Evolutionary conservation across 768 basidiomycete genomes (phyloP).

Genomic region (Cyclocybe cylindracea): DNA sequence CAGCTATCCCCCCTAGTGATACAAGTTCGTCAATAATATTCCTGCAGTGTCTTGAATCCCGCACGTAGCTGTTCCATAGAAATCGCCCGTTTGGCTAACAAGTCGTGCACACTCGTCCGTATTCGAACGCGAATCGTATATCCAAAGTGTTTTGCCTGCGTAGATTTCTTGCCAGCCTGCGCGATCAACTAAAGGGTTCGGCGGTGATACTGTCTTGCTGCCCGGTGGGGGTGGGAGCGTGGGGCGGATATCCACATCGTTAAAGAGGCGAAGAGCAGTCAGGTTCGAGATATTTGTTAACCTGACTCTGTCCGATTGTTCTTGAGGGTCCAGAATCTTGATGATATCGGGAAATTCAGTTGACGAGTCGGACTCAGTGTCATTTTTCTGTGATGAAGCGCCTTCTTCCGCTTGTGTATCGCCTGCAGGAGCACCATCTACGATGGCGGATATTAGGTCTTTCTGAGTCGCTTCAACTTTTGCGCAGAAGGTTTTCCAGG

Average conservation of each 20-base stretch:
- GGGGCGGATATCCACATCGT: constrained; percentile 66
- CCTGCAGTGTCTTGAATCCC: constrained; percentile 23
- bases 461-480: constrained; percentile 57
- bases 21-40: neutral
- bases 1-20: constrained; percentile 73
- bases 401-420: constrained; percentile 22
- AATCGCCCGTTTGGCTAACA: constrained; percentile 59
- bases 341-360: constrained; percentile 38
- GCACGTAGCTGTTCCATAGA: constrained; percentile 80
- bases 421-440: constrained; percentile 7
- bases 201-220: constrained; percentile 44
- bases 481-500: constrained; percentile 59
- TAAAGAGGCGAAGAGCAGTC: constrained; percentile 64
- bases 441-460: constrained; percentile 42
- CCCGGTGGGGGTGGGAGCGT: constrained; percentile 50
- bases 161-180: constrained; percentile 77
- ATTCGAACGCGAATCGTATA: constrained; percentile 72
- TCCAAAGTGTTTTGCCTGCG: constrained; percentile 67
- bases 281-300: constrained; percentile 64
- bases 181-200: constrained; percentile 61
- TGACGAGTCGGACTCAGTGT: constrained; percentile 37
- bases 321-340: constrained; percentile 49
- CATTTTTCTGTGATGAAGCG: constrained; percentile 17
- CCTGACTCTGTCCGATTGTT: constrained; percentile 37
- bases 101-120: constrained; percentile 65